These are phyloP conservation scores for Psophocarpus tetragonolobus DNA, from an alignment of 306 rosid genomes.

Conservation along the genomic window DNA sequence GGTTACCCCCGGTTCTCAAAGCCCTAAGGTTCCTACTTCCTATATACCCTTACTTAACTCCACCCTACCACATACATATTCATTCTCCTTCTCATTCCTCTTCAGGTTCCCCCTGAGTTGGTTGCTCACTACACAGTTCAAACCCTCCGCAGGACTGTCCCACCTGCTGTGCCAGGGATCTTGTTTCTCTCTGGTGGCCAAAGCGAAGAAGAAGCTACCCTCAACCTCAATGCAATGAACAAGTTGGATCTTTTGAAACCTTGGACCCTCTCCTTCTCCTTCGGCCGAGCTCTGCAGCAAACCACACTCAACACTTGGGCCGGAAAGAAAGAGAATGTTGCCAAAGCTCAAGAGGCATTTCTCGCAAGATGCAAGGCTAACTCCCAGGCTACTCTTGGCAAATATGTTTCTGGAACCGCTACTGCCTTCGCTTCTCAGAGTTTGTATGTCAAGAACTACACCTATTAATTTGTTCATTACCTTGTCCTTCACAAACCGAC, in stretches of 20 bases:
- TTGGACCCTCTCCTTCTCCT: slow-evolving; percentile 93
- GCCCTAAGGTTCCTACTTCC: slow-evolving; percentile 96
- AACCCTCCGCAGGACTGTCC: slow-evolving; percentile 79
- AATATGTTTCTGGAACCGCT: slow-evolving; percentile 53
- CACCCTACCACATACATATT: too few relatives aligned
- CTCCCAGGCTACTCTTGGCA: slow-evolving; percentile 82
- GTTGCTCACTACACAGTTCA: slow-evolving; percentile 77
- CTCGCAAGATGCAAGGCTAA: slow-evolving; percentile 78
- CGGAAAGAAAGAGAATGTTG: slow-evolving; percentile 81
- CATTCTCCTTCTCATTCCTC: too few relatives aligned
- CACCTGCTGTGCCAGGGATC: slow-evolving; percentile 82
- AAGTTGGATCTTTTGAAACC: slow-evolving; percentile 74
- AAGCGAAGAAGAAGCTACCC: slow-evolving; percentile 87
- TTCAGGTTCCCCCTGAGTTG: slow-evolving; percentile 75
- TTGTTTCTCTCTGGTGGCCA: slow-evolving; percentile 94
- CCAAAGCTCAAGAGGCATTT: slow-evolving; percentile 73
- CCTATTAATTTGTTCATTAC: too few relatives aligned
- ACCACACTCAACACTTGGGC: slow-evolving; percentile 90
- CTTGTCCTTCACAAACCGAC: too few relatives aligned
- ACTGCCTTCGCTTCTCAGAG: slow-evolving; percentile 70
- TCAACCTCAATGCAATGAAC: slow-evolving; percentile 78
- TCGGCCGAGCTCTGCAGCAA: slow-evolving; percentile 86
- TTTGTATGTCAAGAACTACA: slow-evolving; percentile 65
- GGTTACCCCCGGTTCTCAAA: slow-evolving; percentile 89
- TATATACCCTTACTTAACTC: too few relatives aligned